These are phyloP conservation scores for Colletotrichum incanum DNA, from an alignment of 2,329 filamentous ascomycete genomes.

Conservation along the genomic window DNA sequence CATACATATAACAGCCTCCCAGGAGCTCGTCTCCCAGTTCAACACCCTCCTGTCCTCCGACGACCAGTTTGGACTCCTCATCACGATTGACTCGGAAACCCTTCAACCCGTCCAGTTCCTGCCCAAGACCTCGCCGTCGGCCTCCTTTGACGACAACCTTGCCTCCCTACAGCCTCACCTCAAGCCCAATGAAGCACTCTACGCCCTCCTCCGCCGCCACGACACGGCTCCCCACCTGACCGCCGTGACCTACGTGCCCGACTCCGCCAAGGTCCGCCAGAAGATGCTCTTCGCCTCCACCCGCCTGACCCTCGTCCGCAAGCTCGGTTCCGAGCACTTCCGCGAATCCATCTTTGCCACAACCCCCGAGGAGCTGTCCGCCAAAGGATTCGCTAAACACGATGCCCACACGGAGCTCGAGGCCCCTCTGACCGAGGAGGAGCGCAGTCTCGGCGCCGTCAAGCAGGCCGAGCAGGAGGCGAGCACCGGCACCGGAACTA, in stretches of 20 bases:
- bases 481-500: slow-evolving; percentile 74
- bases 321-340: slow-evolving; percentile 85
- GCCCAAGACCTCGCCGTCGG: slow-evolving; percentile 67
- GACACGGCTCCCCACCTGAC: slow-evolving; percentile 72
- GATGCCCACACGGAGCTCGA: slow-evolving; percentile 76
- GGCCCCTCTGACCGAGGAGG: slow-evolving; percentile 85
- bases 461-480: slow-evolving; percentile 83
- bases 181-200: slow-evolving; percentile 77
- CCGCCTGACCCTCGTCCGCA: slow-evolving; percentile 80
- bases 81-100: slow-evolving; percentile 78
- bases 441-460: slow-evolving; percentile 79
- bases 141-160: slow-evolving; percentile 77
- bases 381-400: slow-evolving; percentile 79
- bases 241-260: slow-evolving; percentile 84
- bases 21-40: slow-evolving; percentile 84
- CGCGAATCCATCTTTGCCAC: slow-evolving; percentile 83
- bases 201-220: slow-evolving; percentile 81
- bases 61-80: slow-evolving; percentile 78
- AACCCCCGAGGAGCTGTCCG: slow-evolving; percentile 77
- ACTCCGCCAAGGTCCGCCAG: slow-evolving; percentile 83
- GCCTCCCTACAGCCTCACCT: slow-evolving; percentile 74
- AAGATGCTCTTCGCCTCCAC: slow-evolving; percentile 91
- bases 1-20: slow-evolving; percentile 70
- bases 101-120: slow-evolving; percentile 73
- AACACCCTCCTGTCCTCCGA: slow-evolving; percentile 75